Conservation (phyloP, 768 basidiomycete genomes). For the Agrocybe praecox region DNA sequence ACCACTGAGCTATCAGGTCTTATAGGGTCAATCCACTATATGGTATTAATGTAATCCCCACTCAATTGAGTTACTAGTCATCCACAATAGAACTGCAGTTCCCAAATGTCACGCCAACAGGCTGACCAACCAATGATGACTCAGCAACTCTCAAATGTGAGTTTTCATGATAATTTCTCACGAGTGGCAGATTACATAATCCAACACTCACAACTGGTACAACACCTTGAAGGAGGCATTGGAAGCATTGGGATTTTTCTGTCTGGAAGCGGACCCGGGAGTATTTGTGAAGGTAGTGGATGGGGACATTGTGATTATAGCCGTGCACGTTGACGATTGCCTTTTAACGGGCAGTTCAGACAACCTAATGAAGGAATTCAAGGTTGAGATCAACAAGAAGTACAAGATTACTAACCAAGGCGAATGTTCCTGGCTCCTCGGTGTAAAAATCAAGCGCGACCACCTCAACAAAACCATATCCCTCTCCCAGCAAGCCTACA, state of each 20-base stretch:
- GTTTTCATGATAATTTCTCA: too few species aligned
- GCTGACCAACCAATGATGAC: too few species aligned
- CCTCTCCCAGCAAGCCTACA: constrained; percentile 27
- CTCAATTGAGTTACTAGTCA: too few species aligned
- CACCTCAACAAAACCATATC: constrained; percentile 10
- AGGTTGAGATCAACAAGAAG: constrained; percentile 19
- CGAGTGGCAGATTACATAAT: too few species aligned
- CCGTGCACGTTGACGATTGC: too few species aligned
- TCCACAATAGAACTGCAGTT: too few species aligned
- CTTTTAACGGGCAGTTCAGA: constrained; percentile 20
- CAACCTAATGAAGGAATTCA: constrained; percentile 22
- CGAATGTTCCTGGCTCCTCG: constrained; percentile 27
- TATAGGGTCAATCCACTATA: too few species aligned
- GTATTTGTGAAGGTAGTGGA: constrained; percentile 22
- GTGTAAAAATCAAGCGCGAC: constrained; percentile 26
- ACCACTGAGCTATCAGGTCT: too few species aligned
- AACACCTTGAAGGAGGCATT: constrained; percentile 13
- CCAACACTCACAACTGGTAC: constrained; percentile 29
- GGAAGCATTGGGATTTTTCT: constrained; percentile 16
- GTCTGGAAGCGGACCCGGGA: constrained; percentile 23
- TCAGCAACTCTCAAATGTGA: too few species aligned
- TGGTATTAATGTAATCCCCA: too few species aligned
- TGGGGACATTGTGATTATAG: constrained; percentile 19
- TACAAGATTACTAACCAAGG: constrained; percentile 28
- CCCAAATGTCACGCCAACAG: too few species aligned